Evolutionary conservation across 257 asterid species (phyloP).

Genomic region (Capsicum rhomboideum): DNA sequence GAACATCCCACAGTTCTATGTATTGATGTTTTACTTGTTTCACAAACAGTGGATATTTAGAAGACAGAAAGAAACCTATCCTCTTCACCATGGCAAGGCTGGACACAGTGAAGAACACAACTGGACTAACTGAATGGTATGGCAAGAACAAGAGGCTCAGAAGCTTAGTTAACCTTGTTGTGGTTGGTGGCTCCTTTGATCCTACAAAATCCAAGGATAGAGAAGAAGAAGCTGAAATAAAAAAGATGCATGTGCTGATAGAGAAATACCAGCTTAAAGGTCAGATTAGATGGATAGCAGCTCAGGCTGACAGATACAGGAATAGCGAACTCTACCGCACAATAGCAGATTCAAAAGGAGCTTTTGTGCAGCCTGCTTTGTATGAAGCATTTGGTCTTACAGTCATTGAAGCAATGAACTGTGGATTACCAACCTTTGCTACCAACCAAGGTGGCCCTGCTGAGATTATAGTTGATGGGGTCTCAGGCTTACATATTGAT

Average conservation of each 20-base stretch:
- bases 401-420: conserved; percentile 88
- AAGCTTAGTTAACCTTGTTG: conserved; percentile 65
- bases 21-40: neutral
- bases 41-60: conserved; percentile 56
- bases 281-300: conserved; percentile 86
- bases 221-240: conserved; percentile 82
- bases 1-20: neutral
- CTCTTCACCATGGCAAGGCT: conserved; percentile 96
- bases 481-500: conserved; percentile 77
- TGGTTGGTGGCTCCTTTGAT: conserved; percentile 88
- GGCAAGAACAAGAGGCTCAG: conserved; percentile 79
- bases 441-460: conserved; percentile 98
- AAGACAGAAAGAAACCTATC: conserved; percentile 69
- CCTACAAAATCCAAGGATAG: conserved; percentile 77
- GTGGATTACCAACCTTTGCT: conserved; percentile 88
- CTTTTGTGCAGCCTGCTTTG: conserved; percentile 84
- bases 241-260: conserved; percentile 65
- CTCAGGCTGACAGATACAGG: conserved; percentile 64
- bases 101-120: conserved; percentile 67
- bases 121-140: conserved; percentile 84
- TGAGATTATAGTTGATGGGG: conserved; percentile 78
- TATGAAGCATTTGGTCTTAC: conserved; percentile 92
- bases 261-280: conserved; percentile 69
- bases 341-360: conserved; percentile 83
- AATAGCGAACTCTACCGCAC: conserved; percentile 75